phyloP scores from a whole-genome alignment of 1,284 basidiomycete genomes.

The Papiliotrema fonsecae region DNA sequence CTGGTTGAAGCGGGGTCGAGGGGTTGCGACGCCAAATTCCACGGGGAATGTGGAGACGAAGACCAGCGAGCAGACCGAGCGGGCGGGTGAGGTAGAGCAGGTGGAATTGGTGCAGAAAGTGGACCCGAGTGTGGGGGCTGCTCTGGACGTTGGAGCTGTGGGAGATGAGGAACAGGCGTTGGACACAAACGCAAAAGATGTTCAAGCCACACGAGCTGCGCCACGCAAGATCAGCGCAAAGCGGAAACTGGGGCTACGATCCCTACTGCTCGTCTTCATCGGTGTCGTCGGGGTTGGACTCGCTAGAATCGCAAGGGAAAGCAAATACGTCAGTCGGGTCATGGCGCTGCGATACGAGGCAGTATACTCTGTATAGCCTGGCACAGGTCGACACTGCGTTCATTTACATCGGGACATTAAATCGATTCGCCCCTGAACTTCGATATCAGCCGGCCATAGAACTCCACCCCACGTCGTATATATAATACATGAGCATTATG shows the following conservation, averaged over 20 bases:
- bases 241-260: conserved; percentile 21
- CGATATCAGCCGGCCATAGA: neutral
- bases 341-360: conserved; percentile 30
- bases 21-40: neutral
- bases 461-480: neutral
- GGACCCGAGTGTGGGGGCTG: neutral
- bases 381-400: conserved; percentile 1
- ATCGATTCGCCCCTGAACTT: neutral
- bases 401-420: neutral
- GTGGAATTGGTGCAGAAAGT: neutral
- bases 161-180: neutral
- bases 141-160: neutral
- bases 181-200: neutral
- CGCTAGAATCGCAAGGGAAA: conserved; percentile 25
- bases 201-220: conserved; percentile 3
- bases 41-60: too few species aligned
- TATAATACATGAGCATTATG: neutral
- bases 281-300: conserved; percentile 30
- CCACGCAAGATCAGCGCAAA: conserved; percentile 1
- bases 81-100: neutral
- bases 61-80: too few species aligned
- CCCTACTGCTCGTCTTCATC: conserved; percentile 20
- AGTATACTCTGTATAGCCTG: conserved; percentile 18
- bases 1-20: conserved; percentile 24
- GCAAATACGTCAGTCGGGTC: conserved; percentile 13